Evolutionary conservation across 768 basidiomycete species (phyloP).

Genomic region (Tylopilus cervinicoccineus): DNA sequence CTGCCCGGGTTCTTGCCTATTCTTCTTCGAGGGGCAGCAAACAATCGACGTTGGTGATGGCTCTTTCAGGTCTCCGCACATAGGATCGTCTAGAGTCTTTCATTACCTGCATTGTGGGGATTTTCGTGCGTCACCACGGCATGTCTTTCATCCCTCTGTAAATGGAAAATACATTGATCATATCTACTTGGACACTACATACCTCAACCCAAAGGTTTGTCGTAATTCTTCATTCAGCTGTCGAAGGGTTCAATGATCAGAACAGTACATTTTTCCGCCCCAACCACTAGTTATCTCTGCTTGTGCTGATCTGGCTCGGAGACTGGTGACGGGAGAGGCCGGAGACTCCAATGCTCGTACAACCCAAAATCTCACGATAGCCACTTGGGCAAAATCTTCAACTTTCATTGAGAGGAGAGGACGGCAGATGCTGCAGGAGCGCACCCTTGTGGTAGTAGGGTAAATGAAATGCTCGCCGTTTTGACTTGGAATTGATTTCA

Average conservation of each 20-base stretch:
- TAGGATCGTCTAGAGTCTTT: constrained; percentile 69
- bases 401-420: constrained; percentile 22
- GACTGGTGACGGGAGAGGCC: constrained; percentile 44
- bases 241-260: constrained; percentile 2
- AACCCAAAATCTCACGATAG: constrained; percentile 38
- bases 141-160: constrained; percentile 81
- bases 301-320: constrained; percentile 77
- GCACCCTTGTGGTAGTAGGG: constrained; percentile 69
- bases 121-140: constrained; percentile 84
- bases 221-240: background rate
- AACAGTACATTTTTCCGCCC: constrained; percentile 88
- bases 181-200: constrained; percentile 95
- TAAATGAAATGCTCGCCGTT: constrained; percentile 27
- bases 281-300: constrained; percentile 93
- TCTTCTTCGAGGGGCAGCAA: constrained; percentile 90
- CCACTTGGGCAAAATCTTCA: constrained; percentile 45
- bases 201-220: constrained; percentile 77
- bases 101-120: constrained; percentile 96
- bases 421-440: constrained; percentile 37
- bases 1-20: constrained; percentile 94
- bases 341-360: constrained; percentile 21
- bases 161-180: constrained; percentile 79
- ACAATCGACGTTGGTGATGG: constrained; percentile 88
- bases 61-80: constrained; percentile 59
- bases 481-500: background rate